Percentiles rank a stretch among this genome's conserved stretches.
Conservation (phyloP, 352 stramenopile species). For the Globisporangium orthogonon region DNA sequence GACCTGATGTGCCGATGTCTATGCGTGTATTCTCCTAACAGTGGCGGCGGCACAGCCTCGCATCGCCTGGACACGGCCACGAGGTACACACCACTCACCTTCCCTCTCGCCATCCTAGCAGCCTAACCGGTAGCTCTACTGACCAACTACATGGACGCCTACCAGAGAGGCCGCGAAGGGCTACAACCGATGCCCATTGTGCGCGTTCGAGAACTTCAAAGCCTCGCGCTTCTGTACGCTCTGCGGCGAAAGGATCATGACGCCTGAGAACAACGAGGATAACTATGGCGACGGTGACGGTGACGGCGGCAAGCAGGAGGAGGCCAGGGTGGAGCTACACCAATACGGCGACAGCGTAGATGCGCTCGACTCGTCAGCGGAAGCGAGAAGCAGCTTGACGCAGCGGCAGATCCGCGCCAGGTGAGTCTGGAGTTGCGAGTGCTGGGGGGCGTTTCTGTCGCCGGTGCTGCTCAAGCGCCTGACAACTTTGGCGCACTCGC, state of each 20-base stretch:
- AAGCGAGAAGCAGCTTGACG: neutral
- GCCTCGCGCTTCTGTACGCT: constrained; percentile 34
- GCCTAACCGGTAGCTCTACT: neutral
- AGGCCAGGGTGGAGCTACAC: constrained; percentile 3
- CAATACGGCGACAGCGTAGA: neutral
- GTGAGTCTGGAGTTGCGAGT: neutral
- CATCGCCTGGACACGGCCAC: constrained; percentile 48
- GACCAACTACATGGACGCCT: neutral
- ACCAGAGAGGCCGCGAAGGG: constrained; percentile 39
- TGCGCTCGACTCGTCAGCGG: constrained; percentile 1
- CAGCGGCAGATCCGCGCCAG: constrained; percentile 28
- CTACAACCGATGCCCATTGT: constrained; percentile 34
- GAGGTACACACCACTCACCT: constrained; percentile 8
- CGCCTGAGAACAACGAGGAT: neutral
- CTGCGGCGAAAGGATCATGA: constrained; percentile 32
- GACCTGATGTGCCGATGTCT: neutral
- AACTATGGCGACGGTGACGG: too few species aligned
- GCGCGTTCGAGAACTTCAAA: constrained; percentile 62
- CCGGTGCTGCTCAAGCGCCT: neutral
- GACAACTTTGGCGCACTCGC: neutral
- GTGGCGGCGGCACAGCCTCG: constrained; percentile 15
- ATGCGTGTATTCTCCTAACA: neutral
- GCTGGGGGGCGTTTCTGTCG: too few species aligned
- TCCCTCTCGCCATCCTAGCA: neutral
- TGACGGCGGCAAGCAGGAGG: neutral